Percentiles rank a stretch among this genome's conserved stretches.
Conservation (phyloP, 1,284 basidiomycete genomes). For the Pisolithus thermaeus region DNA sequence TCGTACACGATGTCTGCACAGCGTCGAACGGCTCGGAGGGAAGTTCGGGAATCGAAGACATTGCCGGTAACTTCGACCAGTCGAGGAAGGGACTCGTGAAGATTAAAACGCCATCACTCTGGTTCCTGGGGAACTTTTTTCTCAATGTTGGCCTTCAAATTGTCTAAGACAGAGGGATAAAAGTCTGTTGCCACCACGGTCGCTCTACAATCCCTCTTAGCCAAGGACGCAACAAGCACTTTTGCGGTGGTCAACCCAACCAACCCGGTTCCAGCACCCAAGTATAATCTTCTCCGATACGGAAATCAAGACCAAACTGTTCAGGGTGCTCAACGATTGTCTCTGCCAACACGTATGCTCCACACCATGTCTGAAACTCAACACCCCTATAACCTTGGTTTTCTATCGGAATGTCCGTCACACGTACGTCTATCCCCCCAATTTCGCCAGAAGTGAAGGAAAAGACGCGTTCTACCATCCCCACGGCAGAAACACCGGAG, state of each 20-base stretch:
- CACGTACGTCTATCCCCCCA: constrained; percentile 34
- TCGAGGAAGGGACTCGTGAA: constrained; percentile 38
- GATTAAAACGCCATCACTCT: constrained; percentile 1
- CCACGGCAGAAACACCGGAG: constrained; percentile 53
- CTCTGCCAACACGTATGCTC: constrained; percentile 77
- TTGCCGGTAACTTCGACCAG: constrained; percentile 53
- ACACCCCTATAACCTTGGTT: constrained; percentile 70
- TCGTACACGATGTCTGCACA: constrained; percentile 78
- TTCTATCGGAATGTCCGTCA: constrained; percentile 72
- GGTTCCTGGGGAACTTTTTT: constrained; percentile 44
- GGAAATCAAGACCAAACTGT: constrained; percentile 40
- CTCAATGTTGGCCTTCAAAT: constrained; percentile 63
- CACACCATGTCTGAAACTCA: constrained; percentile 90
- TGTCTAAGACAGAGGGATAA: constrained; percentile 67
- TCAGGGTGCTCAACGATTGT: constrained; percentile 60
- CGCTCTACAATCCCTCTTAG: constrained; percentile 10
- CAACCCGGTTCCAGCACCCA: constrained; percentile 86
- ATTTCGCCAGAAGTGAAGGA: constrained; percentile 28
- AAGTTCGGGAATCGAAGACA: constrained; percentile 13
- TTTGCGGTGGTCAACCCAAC: constrained; percentile 66
- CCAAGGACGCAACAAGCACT: constrained; percentile 31
- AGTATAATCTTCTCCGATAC: constrained; percentile 40
- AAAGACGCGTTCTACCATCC: constrained; percentile 38
- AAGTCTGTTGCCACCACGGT: constrained; percentile 76
- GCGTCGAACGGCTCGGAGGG: constrained; percentile 50